A percentile compares a stretch with the other conserved stretches of the same genome.
Evolutionary conservation across 306 rosid genomes (phyloP).

Genomic region (Echinosophora koreensis): DNA sequence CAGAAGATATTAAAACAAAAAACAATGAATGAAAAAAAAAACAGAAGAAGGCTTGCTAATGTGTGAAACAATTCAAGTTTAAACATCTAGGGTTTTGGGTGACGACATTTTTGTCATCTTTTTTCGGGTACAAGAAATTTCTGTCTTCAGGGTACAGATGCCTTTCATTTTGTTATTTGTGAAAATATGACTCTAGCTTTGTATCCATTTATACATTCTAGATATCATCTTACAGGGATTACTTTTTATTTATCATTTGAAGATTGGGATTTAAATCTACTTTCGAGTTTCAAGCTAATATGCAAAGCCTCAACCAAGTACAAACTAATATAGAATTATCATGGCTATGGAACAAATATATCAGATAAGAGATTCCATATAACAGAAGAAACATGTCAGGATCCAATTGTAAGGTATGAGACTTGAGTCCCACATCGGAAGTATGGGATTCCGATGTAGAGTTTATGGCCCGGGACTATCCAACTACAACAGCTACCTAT

Average conservation of each 20-base stretch:
- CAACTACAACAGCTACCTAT: too few relatives aligned
- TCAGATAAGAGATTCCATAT: background rate
- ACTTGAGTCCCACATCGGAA: too few relatives aligned
- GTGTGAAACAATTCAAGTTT: conserved; percentile 5
- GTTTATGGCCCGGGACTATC: too few relatives aligned
- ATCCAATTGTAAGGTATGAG: too few relatives aligned
- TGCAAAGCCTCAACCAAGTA: background rate
- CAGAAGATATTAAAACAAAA: background rate
- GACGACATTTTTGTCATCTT: background rate
- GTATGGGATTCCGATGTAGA: too few relatives aligned
- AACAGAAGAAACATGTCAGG: conserved; percentile 2
- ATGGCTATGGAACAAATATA: background rate
- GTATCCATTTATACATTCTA: conserved; percentile 18
- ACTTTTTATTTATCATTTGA: conserved; percentile 13
- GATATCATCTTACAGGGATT: conserved; percentile 23
- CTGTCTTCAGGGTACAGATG: background rate
- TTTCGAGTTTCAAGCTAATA: conserved; percentile 25
- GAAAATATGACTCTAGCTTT: conserved; percentile 8
- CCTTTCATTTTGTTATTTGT: conserved; percentile 9
- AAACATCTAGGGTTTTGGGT: background rate
- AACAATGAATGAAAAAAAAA: background rate
- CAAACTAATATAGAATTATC: conserved; percentile 27
- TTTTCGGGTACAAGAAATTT: background rate
- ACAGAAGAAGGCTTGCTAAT: background rate
- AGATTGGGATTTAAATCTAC: conserved; percentile 11